Percentiles rank a stretch among this genome's conserved stretches.
Evolutionary conservation across 768 basidiomycete genomes (phyloP).

Genomic region (Tricholoma sp.): DNA sequence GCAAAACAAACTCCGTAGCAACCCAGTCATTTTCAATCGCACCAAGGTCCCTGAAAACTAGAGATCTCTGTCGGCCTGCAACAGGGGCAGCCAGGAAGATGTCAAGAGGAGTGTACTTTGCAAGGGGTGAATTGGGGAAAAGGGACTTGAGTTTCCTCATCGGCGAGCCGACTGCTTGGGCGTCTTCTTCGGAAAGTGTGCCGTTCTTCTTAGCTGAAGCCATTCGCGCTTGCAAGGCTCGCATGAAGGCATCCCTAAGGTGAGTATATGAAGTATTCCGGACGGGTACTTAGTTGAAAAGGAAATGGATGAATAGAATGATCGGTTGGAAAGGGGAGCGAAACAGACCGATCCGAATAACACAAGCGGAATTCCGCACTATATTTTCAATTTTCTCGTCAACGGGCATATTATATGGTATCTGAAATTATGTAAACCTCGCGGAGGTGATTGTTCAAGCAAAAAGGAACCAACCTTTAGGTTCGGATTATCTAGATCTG

Average conservation of each 20-base stretch:
- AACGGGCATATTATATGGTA: constrained; percentile 47
- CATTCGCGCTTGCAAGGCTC: constrained; percentile 62
- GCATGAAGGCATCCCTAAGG: constrained; percentile 78
- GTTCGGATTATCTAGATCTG: constrained; percentile 64
- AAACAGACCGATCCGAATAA: constrained; percentile 64
- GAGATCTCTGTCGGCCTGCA: constrained; percentile 41
- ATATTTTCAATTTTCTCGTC: constrained; percentile 72
- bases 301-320: not conserved
- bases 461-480: constrained; percentile 40
- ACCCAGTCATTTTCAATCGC: constrained; percentile 70
- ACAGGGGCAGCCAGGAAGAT: constrained; percentile 60
- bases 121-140: constrained; percentile 64
- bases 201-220: constrained; percentile 45
- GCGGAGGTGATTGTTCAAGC: not conserved
- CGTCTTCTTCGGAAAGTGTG: constrained; percentile 53
- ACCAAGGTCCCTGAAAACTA: constrained; percentile 72
- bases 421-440: constrained; percentile 28
- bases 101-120: constrained; percentile 66
- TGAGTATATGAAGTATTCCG: constrained; percentile 74
- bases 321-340: not conserved
- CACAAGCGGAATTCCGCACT: constrained; percentile 60
- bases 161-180: constrained; percentile 52
- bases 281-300: constrained; percentile 56
- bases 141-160: constrained; percentile 70
- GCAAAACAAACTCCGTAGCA: constrained; percentile 62